These are phyloP conservation scores for Candida vartiovaarae DNA, from an alignment of 805 yeast species.

Conservation along the genomic window DNA sequence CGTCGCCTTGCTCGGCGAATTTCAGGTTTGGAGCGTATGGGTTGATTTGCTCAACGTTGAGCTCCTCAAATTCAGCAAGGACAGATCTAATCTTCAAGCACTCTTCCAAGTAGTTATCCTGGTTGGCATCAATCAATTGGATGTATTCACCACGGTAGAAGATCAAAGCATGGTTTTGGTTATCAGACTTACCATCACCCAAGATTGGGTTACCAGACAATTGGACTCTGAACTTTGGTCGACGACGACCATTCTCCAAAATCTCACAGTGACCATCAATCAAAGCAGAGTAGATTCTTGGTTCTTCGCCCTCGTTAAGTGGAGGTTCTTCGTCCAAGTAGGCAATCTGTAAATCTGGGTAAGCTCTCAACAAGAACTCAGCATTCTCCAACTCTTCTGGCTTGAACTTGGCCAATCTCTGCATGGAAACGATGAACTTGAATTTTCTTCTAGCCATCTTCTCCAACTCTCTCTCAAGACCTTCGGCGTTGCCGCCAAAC, in stretches of 20 bases:
- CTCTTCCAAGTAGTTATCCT: slow-evolving; percentile 80
- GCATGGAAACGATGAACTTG: slow-evolving; percentile 79
- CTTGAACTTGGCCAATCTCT: slow-evolving; percentile 64
- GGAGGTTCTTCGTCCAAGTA: slow-evolving; percentile 92
- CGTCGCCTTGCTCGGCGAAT: slow-evolving; percentile 41
- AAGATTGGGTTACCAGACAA: slow-evolving; percentile 79
- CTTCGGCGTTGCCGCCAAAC: slow-evolving; percentile 98
- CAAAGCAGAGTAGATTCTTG: slow-evolving; percentile 66
- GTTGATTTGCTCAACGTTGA: slow-evolving; percentile 66
- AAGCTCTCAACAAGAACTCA: slow-evolving; percentile 73
- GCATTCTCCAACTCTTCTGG: slow-evolving; percentile 74
- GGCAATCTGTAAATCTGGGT: slow-evolving; percentile 84
- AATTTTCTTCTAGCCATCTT: slow-evolving; percentile 82
- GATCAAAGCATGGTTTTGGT: slow-evolving; percentile 74
- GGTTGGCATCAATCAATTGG: slow-evolving; percentile 81
- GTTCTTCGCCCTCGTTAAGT: slow-evolving; percentile 59
- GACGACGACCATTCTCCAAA: slow-evolving; percentile 63
- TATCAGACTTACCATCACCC: slow-evolving; percentile 88
- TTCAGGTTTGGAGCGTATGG: slow-evolving; percentile 71
- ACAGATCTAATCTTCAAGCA: slow-evolving; percentile 78
- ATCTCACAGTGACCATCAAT: slow-evolving; percentile 78
- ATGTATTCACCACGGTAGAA: slow-evolving; percentile 82
- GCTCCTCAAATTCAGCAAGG: slow-evolving; percentile 77
- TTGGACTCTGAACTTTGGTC: slow-evolving; percentile 70
- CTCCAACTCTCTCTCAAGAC: slow-evolving; percentile 89